Evolutionary conservation across 768 basidiomycete genomes (phyloP), one percentile per base, ranked within the genome.

Genomic region (Hericium rajendrae): DNA sequence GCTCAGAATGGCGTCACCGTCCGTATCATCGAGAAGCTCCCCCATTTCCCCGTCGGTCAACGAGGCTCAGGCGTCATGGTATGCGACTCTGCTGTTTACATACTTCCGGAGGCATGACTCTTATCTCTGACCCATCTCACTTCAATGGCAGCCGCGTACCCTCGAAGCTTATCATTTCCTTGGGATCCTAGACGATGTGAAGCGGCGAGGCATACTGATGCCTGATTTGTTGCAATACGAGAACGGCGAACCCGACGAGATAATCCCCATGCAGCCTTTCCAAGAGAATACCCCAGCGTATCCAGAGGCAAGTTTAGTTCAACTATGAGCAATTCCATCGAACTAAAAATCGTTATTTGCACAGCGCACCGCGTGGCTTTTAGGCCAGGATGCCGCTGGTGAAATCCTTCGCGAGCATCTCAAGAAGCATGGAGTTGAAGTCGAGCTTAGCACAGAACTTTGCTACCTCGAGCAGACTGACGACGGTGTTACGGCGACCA

Each of bases 21-120:
- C 9, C 59, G 59, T n/a, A 38, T 60, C 22, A 38, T 60, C 54
- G 59, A 60, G n/a, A 60, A 55, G 48, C 40, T 55, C 2, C n/a
- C 28, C 20, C n/a, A 38, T 15, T 38, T 11, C 6, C 46, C 37
- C 4, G 4, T 26, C 20, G 54, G 58, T 32, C 54, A 54, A 24
- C 58, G 58, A 13, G 58, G 58, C 15, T 41, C 58, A 13, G 53
- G 52, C 3, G 43, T 59, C 24, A 28, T 41, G 37, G 58, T 59
- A 22, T 11, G 49, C 16, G 43, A 46, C 6, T n/a, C 16, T 5
- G 32, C 9, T 10, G 9, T 10, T 32, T 32, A 32, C 9, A 32
- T 32, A 32, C 32, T 32, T 32, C 43, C 9, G 12, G 15, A 3
- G 20, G 16, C 13, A 20, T 46, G 2, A 46, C n/a, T 13, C 20